Evolutionary conservation across 192 early-diverging fungal genomes (phyloP).

Genomic region (Nowakowskiella sp.): DNA sequence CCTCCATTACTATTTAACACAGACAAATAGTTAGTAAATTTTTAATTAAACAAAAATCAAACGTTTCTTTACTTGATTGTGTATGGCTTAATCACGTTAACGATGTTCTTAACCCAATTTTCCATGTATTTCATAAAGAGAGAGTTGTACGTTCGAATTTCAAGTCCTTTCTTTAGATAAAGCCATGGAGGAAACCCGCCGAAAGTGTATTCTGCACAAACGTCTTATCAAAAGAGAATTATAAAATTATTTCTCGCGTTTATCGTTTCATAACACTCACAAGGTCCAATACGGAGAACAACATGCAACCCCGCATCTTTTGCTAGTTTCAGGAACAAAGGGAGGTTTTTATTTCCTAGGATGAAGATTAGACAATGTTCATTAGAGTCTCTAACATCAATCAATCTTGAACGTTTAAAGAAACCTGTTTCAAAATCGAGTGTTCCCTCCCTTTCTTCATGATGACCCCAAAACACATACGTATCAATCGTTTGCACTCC

Average conservation of each 20-base stretch:
- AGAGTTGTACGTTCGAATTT: slow-evolving; percentile 39
- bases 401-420: slow-evolving; percentile 4
- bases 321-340: slow-evolving; percentile 40
- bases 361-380: background rate
- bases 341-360: slow-evolving; percentile 32
- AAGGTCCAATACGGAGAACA: slow-evolving; percentile 52
- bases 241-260: too few relatives aligned
- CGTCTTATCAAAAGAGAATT: background rate
- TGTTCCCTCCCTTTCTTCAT: slow-evolving; percentile 40
- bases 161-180: slow-evolving; percentile 37
- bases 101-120: slow-evolving; percentile 34
- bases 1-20: slow-evolving; percentile 37
- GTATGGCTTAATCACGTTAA: slow-evolving; percentile 26
- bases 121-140: slow-evolving; percentile 34
- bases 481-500: slow-evolving; percentile 57
- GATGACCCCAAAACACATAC: slow-evolving; percentile 62
- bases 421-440: slow-evolving; percentile 52
- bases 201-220: slow-evolving; percentile 48
- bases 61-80: slow-evolving; percentile 17
- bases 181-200: slow-evolving; percentile 57
- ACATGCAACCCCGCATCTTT: slow-evolving; percentile 41
- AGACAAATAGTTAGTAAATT: slow-evolving; percentile 6
- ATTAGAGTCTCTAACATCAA: background rate
- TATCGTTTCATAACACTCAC: slow-evolving; percentile 42
- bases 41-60: too few relatives aligned